Evolutionary conservation across 75 land plant genomes (phyloP), one percentile per base, ranked within the genome.

Genomic region (Cunninghamia lanceolata): DNA sequence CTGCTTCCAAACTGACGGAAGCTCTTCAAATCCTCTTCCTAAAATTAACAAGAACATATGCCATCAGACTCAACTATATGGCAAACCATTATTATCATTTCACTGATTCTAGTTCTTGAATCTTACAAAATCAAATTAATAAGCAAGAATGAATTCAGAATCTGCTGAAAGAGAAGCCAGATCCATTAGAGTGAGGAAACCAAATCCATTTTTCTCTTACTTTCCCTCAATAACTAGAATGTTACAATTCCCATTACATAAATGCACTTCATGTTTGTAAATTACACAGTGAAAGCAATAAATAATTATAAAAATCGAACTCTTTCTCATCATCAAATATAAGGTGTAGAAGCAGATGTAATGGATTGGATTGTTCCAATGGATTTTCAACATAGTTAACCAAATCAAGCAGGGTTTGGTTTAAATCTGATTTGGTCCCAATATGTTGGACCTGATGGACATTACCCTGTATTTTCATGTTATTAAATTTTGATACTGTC

Each of bases 1-100:
- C 32, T 92, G 91, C 99, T 97, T 88, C 89, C 96, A 96, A 96
- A 97, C 84, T 97, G 99, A n/a, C 99, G 90, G 88, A 97, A 97
- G 30, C 68, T 50, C 91, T 93, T 94, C 91, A 96, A 87, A 91
- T 96, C 98, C 66, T 93, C 96, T 76, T 92, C 95, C 98, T 96
- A 50, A 34, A 63, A 82, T 53, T 17, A 83, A 59, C 19, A 53
- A 21, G n/a, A 73, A 86, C 34, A 40, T 70, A 35, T 14, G 75
- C 40, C n/a, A 84, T 86, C 39, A 83, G 17, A 50, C 73, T 53
- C 38, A 53, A 32, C 42, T 9, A 10, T 56, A 83, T 21, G 11
- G 40, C 19, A 53, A 50, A 54, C 40, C 40, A 83, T 19, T 35
- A 34, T 77, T 53, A 47, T 35, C 21, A 53, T 80, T 25, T 80